Evolutionary conservation across 352 stramenopile species (phyloP).

Genomic region (Thraustotheca clavata): DNA sequence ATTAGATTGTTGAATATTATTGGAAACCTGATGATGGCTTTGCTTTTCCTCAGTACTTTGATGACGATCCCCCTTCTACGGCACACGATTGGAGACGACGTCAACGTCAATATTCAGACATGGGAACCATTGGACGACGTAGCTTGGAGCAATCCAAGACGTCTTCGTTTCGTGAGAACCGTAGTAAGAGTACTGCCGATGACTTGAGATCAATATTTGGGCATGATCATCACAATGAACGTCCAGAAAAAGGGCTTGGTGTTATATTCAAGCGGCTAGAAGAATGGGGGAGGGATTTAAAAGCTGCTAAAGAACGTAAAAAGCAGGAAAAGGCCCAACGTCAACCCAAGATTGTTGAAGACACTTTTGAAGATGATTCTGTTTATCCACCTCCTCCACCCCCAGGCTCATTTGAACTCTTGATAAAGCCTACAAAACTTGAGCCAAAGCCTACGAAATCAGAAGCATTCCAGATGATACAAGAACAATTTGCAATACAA

Average conservation of each 20-base stretch:
- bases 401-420: background rate
- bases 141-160: constrained; percentile 15
- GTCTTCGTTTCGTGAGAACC: constrained; percentile 31
- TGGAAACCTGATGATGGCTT: constrained; percentile 29
- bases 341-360: background rate
- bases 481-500: background rate
- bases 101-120: constrained; percentile 19
- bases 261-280: constrained; percentile 22
- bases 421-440: background rate
- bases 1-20: constrained; percentile 40
- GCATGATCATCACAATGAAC: constrained; percentile 27
- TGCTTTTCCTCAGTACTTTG: constrained; percentile 26
- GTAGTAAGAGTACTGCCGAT: constrained; percentile 60
- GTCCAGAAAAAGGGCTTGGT: constrained; percentile 21
- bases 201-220: background rate
- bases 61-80: constrained; percentile 25
- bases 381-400: background rate
- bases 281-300: background rate
- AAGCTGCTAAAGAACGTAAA: background rate
- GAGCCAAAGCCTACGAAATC: constrained; percentile 2
- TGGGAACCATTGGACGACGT: background rate
- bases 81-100: constrained; percentile 15
- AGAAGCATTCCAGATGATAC: background rate
- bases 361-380: background rate
- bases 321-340: background rate